Base-by-base conservation (phyloP, 169 alveolate species). In the Plasmodium adleri region DNA sequence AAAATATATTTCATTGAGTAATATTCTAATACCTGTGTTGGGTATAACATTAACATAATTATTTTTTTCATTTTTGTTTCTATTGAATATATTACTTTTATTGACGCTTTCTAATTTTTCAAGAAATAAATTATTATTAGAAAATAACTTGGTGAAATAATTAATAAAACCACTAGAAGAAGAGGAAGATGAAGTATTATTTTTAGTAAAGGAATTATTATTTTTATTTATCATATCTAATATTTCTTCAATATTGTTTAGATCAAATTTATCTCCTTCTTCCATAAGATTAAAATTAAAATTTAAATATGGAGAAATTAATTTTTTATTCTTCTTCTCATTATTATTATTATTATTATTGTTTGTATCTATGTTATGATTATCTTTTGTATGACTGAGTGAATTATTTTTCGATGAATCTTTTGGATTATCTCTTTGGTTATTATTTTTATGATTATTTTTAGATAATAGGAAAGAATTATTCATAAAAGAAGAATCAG, bases 1-100 rank as follows among this genome's bases (percentile, higher is more conserved):
- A 70, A 72, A 86, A 72, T 86, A 86, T 24, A 86, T 86, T 72
- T 86, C 92, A 28, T 86, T 86, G 60, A 86, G 54, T 62, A 86
- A 86, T 3, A 86, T 76, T 13, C 92, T 49, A 59, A 86, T 86
- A 39, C 92, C 92, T 17, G 92, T 86, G 10, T 71, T 72, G 7
- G 92, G 92, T 12, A 72, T 56, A 26, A 86, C 92, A 86, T 86
- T 86, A 24, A 86, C 92, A 66, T 71, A 86, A 54, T 86, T 60
- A 62, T 66, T 72, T 72, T 60, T 71, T 72, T 86, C 88, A 50
- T 26, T 76, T 59, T 73, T 86, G 12, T 45, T 47, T 49, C 26
- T 71, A 62, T 39, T 70, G 26, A 86, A 86, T 60, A 86, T 28
- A 70, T 85, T 85, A 72, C 45, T 86, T 45, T 86, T 86, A 13